Evolutionary conservation across 345 rosid species (phyloP), one percentile per base, ranked within the genome.

Genomic region (Citrus sinensis): DNA sequence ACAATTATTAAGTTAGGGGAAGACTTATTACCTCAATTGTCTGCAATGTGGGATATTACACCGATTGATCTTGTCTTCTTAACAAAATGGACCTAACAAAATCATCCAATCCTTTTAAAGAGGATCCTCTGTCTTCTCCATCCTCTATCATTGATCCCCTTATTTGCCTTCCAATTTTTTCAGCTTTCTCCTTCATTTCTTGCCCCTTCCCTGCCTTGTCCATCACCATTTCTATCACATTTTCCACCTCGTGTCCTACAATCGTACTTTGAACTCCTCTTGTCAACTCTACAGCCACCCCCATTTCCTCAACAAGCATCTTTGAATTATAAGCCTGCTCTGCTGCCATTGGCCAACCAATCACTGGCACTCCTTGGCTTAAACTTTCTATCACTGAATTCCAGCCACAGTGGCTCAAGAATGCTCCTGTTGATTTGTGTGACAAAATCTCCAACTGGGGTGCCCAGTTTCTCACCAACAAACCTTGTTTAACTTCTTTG

Each of bases 371-470:
- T 0, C 90, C 90, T 74, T 86, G 87, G 68, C 89, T 88, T 32
- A 90, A 84, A 82, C 93, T 87, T 78, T 90, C 93, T 82, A 84
- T 1, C 9, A 81, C 79, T 1, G 90, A 88, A 76, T 90, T 90
- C 93, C 93, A 90, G 9, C 93, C 91, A 24, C 91, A 88, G 51
- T 90, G 90, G 79, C 88, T 88, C 11, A 90, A 29, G 68, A 90
- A 88, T 19, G 84, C 88, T 37, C 90, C 87, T 0, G 86, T 88
- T 0, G 91, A 86, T 29, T 42, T 9, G 37, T 88, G 91, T 13
- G 81, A 73, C 78, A 88, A 81, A 5, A 88, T 90, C 68, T 83
- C 89, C 85, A 87, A 39, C 67, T 90, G 93, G 10, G 91, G 87
- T 49, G 88, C 93, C 90, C 89, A 90, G 76, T 80, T 72, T 14